phyloP scores from a whole-genome alignment of 2,329 filamentous ascomycete genomes.

The Pseudogymnoascus sp. region DNA sequence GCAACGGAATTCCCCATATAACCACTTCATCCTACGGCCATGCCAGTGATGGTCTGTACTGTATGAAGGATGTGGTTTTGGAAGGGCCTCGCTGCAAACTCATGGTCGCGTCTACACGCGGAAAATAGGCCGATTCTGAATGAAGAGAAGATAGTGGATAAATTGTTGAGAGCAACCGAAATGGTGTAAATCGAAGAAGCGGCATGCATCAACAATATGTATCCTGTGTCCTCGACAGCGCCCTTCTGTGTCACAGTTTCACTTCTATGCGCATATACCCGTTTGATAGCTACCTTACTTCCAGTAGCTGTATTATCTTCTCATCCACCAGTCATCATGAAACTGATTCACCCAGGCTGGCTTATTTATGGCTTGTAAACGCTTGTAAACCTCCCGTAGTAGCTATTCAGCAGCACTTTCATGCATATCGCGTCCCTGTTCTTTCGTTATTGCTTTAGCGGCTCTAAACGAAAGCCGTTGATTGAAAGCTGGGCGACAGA shows the following conservation, averaged over 20 bases:
- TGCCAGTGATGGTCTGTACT: neutral
- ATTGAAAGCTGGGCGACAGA: neutral
- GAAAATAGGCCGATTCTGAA: neutral
- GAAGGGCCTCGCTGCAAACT: neutral
- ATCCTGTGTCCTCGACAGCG: neutral
- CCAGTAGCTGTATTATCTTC: neutral
- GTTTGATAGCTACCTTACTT: no score
- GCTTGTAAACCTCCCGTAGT: neutral
- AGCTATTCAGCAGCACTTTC: neutral
- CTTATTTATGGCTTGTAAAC: neutral
- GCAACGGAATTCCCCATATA: neutral
- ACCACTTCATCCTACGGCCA: neutral
- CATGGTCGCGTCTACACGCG: neutral
- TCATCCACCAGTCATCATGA: neutral
- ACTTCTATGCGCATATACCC: neutral
- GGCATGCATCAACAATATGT: neutral
- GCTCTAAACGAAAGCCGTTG: neutral
- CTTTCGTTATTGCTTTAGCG: neutral
- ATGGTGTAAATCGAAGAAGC: neutral
- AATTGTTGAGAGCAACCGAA: neutral
- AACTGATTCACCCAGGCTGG: neutral
- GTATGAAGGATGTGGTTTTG: neutral
- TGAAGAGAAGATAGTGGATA: neutral
- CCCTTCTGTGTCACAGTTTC: neutral
- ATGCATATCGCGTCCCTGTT: neutral